Evolutionary conservation across 306 rosid species (phyloP), one percentile per base, ranked within the genome.

Genomic region (Oxytropis ochrocephala): DNA sequence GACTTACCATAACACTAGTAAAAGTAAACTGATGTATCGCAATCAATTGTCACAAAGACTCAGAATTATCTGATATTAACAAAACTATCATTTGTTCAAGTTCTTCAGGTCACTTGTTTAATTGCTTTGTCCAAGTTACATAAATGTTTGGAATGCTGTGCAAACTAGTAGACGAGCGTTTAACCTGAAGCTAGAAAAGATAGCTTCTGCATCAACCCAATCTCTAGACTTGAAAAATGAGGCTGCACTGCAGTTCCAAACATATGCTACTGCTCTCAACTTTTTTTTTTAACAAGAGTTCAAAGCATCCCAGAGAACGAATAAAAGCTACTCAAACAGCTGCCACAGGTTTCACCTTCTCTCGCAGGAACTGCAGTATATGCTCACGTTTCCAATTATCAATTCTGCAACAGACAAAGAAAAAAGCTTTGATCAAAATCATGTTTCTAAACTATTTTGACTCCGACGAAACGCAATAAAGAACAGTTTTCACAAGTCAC

Each of bases 331-430:
- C 83, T 89, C 85, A 86, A 29, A 36, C 57, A 62, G 82, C 86
- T 6, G 85, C 84, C 73, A 52, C 17, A 49, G 79, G 78, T 73
- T 87, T 88, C 56, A 94, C 80, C 81, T 88, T 94, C 85, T 91
- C 96, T 39, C 80, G 75, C 75, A 94, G 78, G 81, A 88, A 94
- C 85, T 87, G 97, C 76, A 90, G 80, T 55, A 94, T 73, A 74
- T 94, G 97, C 77, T 94, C 92, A 4, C 91, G 95, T 78, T 94
- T 94, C 99, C 99, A 94, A 71, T 94, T 94, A 78, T 94, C 99
- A 29, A 94, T 77, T 75, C 97, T 93, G 91, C 67, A 65, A 69
- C 52, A 58, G 30, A 11, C 18, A 71, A 4, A 30, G 8, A 19
- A 41, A 39, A 63, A 35, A 33, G 11, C 4, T 14, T 52, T 0